These are phyloP conservation scores for Microcyclosporella mali DNA, from an alignment of 2,329 filamentous ascomycete genomes.

Conservation along the genomic window DNA sequence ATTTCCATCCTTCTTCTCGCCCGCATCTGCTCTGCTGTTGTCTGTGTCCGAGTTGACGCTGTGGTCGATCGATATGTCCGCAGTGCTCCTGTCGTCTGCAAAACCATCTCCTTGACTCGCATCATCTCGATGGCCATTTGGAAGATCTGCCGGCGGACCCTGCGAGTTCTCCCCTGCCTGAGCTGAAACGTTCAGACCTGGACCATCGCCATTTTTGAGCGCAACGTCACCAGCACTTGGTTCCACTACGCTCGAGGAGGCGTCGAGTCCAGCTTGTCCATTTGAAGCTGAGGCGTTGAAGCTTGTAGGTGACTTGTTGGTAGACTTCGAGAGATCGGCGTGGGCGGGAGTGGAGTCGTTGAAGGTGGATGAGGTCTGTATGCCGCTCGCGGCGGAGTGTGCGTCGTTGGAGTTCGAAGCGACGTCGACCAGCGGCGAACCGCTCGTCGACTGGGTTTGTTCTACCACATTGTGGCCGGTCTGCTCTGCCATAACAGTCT, in stretches of 20 bases:
- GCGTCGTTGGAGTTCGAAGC: constrained; percentile 52
- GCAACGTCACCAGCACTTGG: constrained; percentile 31
- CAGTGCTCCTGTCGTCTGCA: constrained; percentile 52
- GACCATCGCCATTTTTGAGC: constrained; percentile 8
- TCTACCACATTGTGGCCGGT: constrained; percentile 65
- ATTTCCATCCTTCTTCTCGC: constrained; percentile 49
- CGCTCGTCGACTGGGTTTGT: constrained; percentile 62
- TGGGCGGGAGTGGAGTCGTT: constrained; percentile 39
- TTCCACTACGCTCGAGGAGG: constrained; percentile 21
- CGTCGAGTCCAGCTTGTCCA: constrained; percentile 8
- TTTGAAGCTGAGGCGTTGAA: constrained; percentile 5
- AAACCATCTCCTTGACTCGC: constrained; percentile 34
- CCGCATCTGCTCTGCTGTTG: constrained; percentile 54
- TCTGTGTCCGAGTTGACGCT: constrained; percentile 75
- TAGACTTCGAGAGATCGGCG: constrained; percentile 19
- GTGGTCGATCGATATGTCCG: constrained; percentile 61
- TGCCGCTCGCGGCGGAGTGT: constrained; percentile 49
- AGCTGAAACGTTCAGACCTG: constrained; percentile 1
- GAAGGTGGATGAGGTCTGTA: constrained; percentile 9
- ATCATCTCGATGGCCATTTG: constrained; percentile 28
- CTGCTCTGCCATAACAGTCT: constrained; percentile 67
- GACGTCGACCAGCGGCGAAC: constrained; percentile 55
- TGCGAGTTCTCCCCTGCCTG: constrained; percentile 9
- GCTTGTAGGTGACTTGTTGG: constrained; percentile 12
- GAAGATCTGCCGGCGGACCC: constrained; percentile 8